These are phyloP conservation scores for Setaria viridis DNA, from an alignment of 202 grass and related monocot genomes.

Conservation along the genomic window DNA sequence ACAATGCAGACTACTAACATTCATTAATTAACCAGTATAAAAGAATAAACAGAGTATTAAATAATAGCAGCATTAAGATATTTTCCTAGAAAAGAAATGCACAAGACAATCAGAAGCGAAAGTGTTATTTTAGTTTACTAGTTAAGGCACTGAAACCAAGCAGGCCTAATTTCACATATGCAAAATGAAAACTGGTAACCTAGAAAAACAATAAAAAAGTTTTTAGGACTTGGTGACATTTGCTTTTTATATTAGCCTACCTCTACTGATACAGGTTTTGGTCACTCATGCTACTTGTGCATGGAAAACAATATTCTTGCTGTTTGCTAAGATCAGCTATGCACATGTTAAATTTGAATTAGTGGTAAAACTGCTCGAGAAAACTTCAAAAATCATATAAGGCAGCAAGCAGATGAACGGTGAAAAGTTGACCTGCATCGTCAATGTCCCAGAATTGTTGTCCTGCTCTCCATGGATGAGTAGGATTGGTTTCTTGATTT, in stretches of 20 bases:
- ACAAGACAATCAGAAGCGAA: conserved; percentile 20
- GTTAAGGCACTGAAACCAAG: conserved; percentile 17
- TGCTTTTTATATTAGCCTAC: conserved; percentile 12
- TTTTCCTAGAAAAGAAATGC: conserved; percentile 19
- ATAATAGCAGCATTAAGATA: conserved; percentile 3
- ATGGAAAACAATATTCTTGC: conserved; percentile 11
- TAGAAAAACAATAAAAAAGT: conserved; percentile 20
- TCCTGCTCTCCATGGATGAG: conserved; percentile 99
- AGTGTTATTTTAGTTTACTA: conserved; percentile 1
- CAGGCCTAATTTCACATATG: not conserved
- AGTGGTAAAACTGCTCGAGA: not conserved
- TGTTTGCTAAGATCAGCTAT: conserved; percentile 39
- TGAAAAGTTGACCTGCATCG: conserved; percentile 79
- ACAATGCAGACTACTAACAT: conserved; percentile 24
- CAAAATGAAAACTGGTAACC: conserved; percentile 18
- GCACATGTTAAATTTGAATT: conserved; percentile 16
- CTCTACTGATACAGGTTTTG: conserved; percentile 4
- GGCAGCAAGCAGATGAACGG: conserved; percentile 22
- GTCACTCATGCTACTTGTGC: not conserved
- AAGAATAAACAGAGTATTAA: conserved; percentile 2
- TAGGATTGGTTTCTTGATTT: conserved; percentile 98
- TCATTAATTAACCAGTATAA: conserved; percentile 24
- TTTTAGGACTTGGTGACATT: not conserved
- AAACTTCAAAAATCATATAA: conserved; percentile 21
- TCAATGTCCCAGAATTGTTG: conserved; percentile 97